phyloP scores from a whole-genome alignment of 2,329 filamentous ascomycete genomes.

The Fusarium illudens region DNA sequence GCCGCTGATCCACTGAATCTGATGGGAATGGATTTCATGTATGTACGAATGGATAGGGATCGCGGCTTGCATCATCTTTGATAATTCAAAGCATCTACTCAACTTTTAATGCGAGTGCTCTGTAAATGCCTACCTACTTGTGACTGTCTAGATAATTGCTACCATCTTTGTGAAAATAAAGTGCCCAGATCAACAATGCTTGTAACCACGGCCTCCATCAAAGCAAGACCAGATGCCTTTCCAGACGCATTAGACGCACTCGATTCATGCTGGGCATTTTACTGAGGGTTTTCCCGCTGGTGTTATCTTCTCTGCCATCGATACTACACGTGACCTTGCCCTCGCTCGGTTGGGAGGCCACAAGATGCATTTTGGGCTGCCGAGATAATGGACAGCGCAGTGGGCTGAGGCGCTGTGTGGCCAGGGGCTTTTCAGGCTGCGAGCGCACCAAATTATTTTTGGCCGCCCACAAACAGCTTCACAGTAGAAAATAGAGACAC shows the following conservation, averaged over 20 bases:
- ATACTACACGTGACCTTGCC: background rate
- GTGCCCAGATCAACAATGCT: background rate
- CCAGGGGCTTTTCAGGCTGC: too few species aligned
- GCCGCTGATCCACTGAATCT: background rate
- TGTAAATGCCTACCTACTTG: background rate
- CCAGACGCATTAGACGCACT: background rate
- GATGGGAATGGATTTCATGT: background rate
- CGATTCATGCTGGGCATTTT: background rate
- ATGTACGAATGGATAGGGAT: background rate
- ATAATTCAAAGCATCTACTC: background rate
- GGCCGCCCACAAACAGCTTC: too few species aligned
- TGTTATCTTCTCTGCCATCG: background rate
- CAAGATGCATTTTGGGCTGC: background rate
- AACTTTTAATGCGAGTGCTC: background rate
- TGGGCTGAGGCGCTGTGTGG: too few species aligned
- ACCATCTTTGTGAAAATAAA: background rate
- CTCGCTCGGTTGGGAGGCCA: background rate
- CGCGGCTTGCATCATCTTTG: background rate
- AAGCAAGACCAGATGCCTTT: background rate
- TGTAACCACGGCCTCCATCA: background rate
- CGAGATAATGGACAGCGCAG: too few species aligned
- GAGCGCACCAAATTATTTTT: too few species aligned
- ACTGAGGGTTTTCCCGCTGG: background rate
- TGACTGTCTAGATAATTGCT: background rate
- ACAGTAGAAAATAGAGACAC: background rate